Base-by-base conservation (phyloP, 371 early-diverging fungal species). In the Apophysomyces ossiformis region DNA sequence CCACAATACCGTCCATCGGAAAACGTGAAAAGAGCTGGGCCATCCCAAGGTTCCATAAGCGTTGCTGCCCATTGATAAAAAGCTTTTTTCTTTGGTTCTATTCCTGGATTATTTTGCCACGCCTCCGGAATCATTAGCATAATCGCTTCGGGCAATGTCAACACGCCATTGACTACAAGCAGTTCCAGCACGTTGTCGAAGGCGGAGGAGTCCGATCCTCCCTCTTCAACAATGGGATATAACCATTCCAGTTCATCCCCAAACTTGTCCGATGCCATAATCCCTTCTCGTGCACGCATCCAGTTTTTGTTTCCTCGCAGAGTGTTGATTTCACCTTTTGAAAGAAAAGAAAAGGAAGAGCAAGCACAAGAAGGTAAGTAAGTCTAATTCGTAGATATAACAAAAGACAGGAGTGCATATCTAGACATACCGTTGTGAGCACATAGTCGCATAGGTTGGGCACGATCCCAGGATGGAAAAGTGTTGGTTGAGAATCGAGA, bases 51-150 rank as follows among this genome's bases (percentile, higher is more conserved):
- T 74, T 97, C 97, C 96, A 96, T 97, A 45, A 96, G 76, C 74
- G 91, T 92, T 38, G 96, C 92, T 58, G 95, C 95, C 96, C 96
- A 96, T 76, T 93, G 89, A 77, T 97, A 96, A 79, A 96, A 96
- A 7, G 92, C 90, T 57, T 87, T 85, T 80, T 93, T 92, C 58
- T 92, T 92, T 7, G 92, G 87, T 39, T 89, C 90, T 90, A 94
- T 93, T 60, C 77, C 72, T 39, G 84, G 79, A 73, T 93, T 90
- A 72, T 91, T 92, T 73, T 96, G 93, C 95, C 95, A 96, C 9
- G 97, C 97, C 76, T 97, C 96, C 45, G 97, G 97, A 69, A 96
- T 87, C 95, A 97, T 95, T 79, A 94, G 86, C 95, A 96, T 96
- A 62, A 96, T 90, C 41, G 94, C 95, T 72, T 97, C 96, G 54